Evolutionary conservation across 306 rosid genomes (phyloP).

Genomic region (Lagenaria siceraria): DNA sequence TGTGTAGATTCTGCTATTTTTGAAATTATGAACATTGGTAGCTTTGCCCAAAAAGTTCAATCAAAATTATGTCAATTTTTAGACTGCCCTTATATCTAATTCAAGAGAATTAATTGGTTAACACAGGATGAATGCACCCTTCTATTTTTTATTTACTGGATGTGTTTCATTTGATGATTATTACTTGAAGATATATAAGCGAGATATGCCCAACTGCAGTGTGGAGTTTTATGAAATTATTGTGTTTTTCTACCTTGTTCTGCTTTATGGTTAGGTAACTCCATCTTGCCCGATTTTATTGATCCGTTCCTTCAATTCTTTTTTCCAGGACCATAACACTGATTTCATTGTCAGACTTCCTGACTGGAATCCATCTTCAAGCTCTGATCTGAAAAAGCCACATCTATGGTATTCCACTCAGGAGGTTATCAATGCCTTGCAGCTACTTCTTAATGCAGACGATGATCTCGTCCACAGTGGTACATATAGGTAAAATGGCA

Average conservation of each 20-base stretch:
- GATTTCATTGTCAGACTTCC: constrained; percentile 79
- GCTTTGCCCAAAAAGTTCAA: background rate
- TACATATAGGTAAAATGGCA: constrained; percentile 53
- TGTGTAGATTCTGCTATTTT: background rate
- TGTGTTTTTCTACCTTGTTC: background rate
- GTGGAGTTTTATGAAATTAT: background rate
- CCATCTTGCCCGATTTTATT: background rate
- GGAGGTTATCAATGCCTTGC: constrained; percentile 52
- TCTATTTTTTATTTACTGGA: background rate
- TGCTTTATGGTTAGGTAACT: background rate
- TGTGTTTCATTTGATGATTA: background rate
- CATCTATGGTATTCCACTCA: constrained; percentile 83
- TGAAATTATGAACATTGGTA: background rate
- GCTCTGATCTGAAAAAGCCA: constrained; percentile 36
- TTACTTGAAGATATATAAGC: background rate
- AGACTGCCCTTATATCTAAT: background rate
- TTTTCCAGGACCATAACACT: constrained; percentile 71
- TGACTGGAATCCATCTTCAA: constrained; percentile 69
- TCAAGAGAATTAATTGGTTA: background rate
- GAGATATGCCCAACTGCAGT: background rate
- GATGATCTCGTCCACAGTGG: constrained; percentile 46
- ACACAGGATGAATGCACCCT: background rate
- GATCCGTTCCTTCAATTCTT: constrained; percentile 1
- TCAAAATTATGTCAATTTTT: background rate
- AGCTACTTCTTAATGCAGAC: constrained; percentile 49